Conservation (phyloP, 148 eudicot genomes). For the Selenicereus undatus region DNA sequence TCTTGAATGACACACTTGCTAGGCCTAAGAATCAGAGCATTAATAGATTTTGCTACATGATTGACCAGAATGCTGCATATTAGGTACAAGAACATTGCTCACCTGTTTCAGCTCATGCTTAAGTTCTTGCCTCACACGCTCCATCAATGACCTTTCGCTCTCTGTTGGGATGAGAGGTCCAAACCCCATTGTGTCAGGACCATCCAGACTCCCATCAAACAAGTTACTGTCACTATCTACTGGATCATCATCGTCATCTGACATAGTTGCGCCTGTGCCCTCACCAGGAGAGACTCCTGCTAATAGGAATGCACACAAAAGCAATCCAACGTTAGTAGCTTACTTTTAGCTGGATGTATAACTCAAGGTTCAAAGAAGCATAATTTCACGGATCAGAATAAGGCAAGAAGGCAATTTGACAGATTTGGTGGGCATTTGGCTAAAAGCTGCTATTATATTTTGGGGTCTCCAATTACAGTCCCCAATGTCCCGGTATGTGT, state of each 20-base stretch:
- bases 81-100: slow-evolving; percentile 7
- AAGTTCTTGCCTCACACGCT: slow-evolving; percentile 89
- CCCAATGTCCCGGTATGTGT: not conserved
- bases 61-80: not conserved
- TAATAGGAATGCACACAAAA: slow-evolving; percentile 2
- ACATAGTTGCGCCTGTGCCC: slow-evolving; percentile 96
- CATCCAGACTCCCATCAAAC: slow-evolving; percentile 72
- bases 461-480: not conserved
- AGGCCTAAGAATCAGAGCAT: no score
- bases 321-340: slow-evolving; percentile 2
- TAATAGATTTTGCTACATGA: no score
- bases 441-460: not conserved
- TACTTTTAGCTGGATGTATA: not conserved
- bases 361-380: not conserved
- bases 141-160: slow-evolving; percentile 85
- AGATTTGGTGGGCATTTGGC: not conserved
- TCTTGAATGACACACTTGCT: not conserved
- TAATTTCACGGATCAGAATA: not conserved
- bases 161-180: slow-evolving; percentile 86
- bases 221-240: slow-evolving; percentile 63
- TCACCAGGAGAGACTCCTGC: slow-evolving; percentile 84
- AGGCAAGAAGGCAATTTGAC: not conserved
- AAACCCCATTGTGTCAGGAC: slow-evolving; percentile 71
- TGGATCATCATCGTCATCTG: slow-evolving; percentile 88
- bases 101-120: slow-evolving; percentile 77